Evolutionary conservation across 2,329 filamentous ascomycete genomes (phyloP), one percentile per base, ranked within the genome.

Genomic region (Shiraia sp.): DNA sequence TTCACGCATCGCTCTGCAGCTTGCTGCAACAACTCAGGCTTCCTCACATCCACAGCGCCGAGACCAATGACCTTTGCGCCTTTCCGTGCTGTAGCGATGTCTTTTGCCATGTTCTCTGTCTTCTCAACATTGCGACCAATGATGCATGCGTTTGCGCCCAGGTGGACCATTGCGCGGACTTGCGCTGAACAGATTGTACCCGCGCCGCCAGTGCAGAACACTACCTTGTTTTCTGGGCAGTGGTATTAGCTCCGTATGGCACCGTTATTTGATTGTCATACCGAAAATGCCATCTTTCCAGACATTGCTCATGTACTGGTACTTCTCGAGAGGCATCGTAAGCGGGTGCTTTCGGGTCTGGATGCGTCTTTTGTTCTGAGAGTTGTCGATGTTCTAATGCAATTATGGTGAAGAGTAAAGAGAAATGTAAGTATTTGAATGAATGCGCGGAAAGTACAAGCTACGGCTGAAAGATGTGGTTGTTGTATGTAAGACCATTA

Each of bases 141-240:
- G 63, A 99, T 97, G 71, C 88, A 95, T 35, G 93, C 93, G 59
- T 97, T 86, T 31, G 90, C 92, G 38, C 93, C 93, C 6, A 99
- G 83, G 49, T 91, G 81, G 16, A 99, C 90, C 45, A 99, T 77
- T 3, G 93, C 93, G 52, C 90, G 82, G 23, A 95, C 93, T 75
- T 97, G 93, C 40, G 88, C 90, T 59, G 87, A 93, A 75, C 93
- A 96, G 63, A 99, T 97, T 17, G 87, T 86, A 40, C 93, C 92
- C 4, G 90, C 90, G 37, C 93, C 93, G 44, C 93, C 93, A 3
- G 93, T 99, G 63, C 95, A 95, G 72, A 97, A 96, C 55, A 92
- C 82, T 31, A 97, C 91, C 62, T 93, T 92, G 66, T 86, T 84
- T 50, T 86, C 89, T 95, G 59, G 12, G 7, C 10, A 16, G n/a